Base-by-base conservation (phyloP, 495 filamentous ascomycete genomes). In the Penicillium parvum region DNA sequence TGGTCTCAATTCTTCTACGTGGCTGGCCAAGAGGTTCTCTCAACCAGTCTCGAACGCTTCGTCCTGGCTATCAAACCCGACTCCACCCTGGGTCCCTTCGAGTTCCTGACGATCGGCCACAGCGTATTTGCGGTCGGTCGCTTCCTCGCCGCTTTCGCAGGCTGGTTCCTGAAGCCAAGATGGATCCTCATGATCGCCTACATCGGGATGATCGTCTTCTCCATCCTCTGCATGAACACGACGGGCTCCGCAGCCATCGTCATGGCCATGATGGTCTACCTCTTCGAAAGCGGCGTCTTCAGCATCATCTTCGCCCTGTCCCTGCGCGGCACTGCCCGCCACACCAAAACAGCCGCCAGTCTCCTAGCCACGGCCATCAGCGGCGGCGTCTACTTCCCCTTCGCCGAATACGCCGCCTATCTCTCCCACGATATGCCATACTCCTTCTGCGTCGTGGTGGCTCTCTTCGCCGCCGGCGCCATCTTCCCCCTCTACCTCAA, bases 1-100 rank as follows among this genome's bases (percentile, higher is more conserved):
- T 74, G 77, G 52, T 75, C 76, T 1, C 76, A 82, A 45, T 83
- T 81, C 45, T 77, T 77, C 61, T 87, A 85, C 49, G 75, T 81
- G 7, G 83, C 78, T 0, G 79, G 69, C 2, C 83, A 87, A 55
- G 83, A 87, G 58, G 67, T 74, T 7, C 54, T 83, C 8, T 65
- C 72, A 3, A 68, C 65, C 7, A 61, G 61, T 14, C 73, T 78
- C 27, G 53, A 58, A 11, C 45, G 50, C 2, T 80, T 74, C 32
- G 50, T 81, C 12, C 14, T 37, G 4, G 25, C 40, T 9, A 61
- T 64, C 14, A 47, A 64, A 11, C 67, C 72, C 3, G 19, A 44
- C 4, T 51, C 63, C 5, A 40, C 43, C 5, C 54, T 75, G 2
- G 16, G 26, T 2, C 25, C 66, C 1, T 75, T 73, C 37, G 57